A percentile compares a stretch with the other conserved stretches of the same genome.
phyloP scores from a whole-genome alignment of 2,329 filamentous ascomycete species.

The Davidsoniella eucalypti region DNA sequence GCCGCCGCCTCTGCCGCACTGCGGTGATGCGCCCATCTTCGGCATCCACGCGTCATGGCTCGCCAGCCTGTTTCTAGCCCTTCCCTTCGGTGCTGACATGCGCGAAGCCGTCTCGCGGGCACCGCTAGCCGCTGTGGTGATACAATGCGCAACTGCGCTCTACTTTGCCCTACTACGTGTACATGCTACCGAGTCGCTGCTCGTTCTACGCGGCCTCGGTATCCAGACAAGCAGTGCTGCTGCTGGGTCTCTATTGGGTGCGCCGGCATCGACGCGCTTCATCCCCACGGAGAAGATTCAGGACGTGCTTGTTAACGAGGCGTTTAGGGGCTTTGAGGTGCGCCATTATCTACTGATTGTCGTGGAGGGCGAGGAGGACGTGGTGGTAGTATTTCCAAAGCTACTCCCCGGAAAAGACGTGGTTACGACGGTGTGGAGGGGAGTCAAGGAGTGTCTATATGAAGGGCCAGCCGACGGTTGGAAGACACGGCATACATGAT shows the following conservation, averaged over 20 bases:
- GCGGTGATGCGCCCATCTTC: conserved; percentile 18
- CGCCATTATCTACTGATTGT: conserved; percentile 79
- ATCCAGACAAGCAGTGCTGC: conserved; percentile 65
- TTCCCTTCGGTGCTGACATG: conserved; percentile 24
- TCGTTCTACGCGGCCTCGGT: conserved; percentile 76
- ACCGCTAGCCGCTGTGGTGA: conserved; percentile 26
- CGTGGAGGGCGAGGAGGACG: conserved; percentile 71
- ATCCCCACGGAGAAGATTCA: conserved; percentile 87
- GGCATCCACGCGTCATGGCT: conserved; percentile 18
- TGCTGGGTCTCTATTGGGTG: conserved; percentile 39
- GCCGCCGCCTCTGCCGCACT: conserved; percentile 11
- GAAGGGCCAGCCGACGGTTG: conserved; percentile 19
- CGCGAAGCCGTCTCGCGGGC: conserved; percentile 19
- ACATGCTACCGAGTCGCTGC: conserved; percentile 60
- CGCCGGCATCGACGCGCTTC: conserved; percentile 32
- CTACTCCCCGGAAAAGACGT: conserved; percentile 58
- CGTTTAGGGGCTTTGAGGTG: conserved; percentile 83
- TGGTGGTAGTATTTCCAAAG: conserved; percentile 87
- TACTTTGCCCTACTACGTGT: conserved; percentile 30
- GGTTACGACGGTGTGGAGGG: conserved; percentile 81
- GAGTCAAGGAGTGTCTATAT: conserved; percentile 66
- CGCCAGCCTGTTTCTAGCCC: conserved; percentile 22
- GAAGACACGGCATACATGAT: conserved; percentile 4
- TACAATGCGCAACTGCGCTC: conserved; percentile 19
- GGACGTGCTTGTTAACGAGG: conserved; percentile 89